Conservation (phyloP, 805 yeast species). For the Lipomyces starkeyi region DNA sequence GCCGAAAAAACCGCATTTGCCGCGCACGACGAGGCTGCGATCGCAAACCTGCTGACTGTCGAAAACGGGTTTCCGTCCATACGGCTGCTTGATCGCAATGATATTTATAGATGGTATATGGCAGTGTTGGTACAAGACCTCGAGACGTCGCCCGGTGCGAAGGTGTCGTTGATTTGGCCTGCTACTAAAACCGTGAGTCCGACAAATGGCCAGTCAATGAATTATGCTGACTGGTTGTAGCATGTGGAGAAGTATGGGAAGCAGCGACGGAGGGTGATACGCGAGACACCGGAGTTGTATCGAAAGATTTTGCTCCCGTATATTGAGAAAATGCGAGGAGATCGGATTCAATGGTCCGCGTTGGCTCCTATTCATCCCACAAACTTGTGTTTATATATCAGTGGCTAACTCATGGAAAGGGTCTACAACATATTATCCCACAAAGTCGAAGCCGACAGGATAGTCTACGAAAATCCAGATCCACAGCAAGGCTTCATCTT, state of each 20-base stretch:
- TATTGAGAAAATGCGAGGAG: slow-evolving; percentile 75
- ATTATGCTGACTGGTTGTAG: slow-evolving; percentile 36
- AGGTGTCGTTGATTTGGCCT: slow-evolving; percentile 81
- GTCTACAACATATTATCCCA: slow-evolving; percentile 80
- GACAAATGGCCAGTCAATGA: not conserved
- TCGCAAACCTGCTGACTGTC: not conserved
- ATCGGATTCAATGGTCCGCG: slow-evolving; percentile 72
- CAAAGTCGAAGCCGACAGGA: slow-evolving; percentile 83
- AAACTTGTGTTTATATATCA: too few relatives aligned
- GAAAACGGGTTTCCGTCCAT: slow-evolving; percentile 36
- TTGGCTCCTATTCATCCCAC: too few relatives aligned
- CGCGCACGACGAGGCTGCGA: slow-evolving; percentile 22
- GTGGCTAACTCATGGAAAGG: slow-evolving; percentile 15
- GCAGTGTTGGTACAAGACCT: slow-evolving; percentile 55
- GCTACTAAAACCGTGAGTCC: slow-evolving; percentile 64
- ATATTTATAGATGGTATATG: slow-evolving; percentile 83
- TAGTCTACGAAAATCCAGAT: slow-evolving; percentile 70
- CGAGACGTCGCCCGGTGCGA: slow-evolving; percentile 61
- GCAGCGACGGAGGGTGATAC: slow-evolving; percentile 64
- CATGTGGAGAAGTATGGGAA: slow-evolving; percentile 79
- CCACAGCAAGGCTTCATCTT: slow-evolving; percentile 66
- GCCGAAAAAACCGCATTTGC: slow-evolving; percentile 74
- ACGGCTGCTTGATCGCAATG: slow-evolving; percentile 66
- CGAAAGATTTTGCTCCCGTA: slow-evolving; percentile 68
- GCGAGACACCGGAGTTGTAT: slow-evolving; percentile 85